phyloP scores from a whole-genome alignment of 2,329 filamentous ascomycete species.

The Clathrospora elynae region DNA sequence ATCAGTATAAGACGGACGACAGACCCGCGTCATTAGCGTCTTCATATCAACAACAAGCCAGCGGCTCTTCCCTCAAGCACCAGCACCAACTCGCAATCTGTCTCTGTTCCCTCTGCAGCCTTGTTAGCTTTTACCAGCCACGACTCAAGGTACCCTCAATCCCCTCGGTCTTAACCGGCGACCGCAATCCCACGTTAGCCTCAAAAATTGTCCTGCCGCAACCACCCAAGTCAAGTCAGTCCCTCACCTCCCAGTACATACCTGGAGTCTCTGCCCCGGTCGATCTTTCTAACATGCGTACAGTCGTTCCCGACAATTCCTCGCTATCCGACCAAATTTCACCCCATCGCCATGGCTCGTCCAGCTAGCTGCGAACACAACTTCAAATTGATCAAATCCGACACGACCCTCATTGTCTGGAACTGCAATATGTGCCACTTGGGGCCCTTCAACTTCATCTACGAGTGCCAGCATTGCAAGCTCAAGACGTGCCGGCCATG shows the following conservation, averaged over 20 bases:
- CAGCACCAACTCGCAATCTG: conserved; percentile 20
- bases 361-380: conserved; percentile 55
- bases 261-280: conserved; percentile 21
- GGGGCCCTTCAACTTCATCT: conserved; percentile 58
- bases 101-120: conserved; percentile 24
- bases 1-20: conserved; percentile 44
- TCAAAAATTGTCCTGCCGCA: conserved; percentile 29
- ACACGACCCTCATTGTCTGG: conserved; percentile 58
- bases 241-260: conserved; percentile 34
- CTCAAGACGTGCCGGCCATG: conserved; percentile 57
- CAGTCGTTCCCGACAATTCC: conserved; percentile 19
- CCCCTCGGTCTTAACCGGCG: conserved; percentile 32
- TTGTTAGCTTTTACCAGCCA: conserved; percentile 47
- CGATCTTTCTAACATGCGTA: conserved; percentile 28
- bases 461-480: conserved; percentile 58
- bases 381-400: conserved; percentile 59
- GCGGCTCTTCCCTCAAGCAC: conserved; percentile 23
- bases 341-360: conserved; percentile 50
- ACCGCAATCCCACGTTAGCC: conserved; percentile 34
- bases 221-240: conserved; percentile 34
- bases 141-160: conserved; percentile 33
- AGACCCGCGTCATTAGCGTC: conserved; percentile 39
- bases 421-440: conserved; percentile 59
- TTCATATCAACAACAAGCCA: conserved; percentile 30
- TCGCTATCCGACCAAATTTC: conserved; percentile 10